Conservation (phyloP, 139 green algal species). For the Coelastrella sp. region DNA sequence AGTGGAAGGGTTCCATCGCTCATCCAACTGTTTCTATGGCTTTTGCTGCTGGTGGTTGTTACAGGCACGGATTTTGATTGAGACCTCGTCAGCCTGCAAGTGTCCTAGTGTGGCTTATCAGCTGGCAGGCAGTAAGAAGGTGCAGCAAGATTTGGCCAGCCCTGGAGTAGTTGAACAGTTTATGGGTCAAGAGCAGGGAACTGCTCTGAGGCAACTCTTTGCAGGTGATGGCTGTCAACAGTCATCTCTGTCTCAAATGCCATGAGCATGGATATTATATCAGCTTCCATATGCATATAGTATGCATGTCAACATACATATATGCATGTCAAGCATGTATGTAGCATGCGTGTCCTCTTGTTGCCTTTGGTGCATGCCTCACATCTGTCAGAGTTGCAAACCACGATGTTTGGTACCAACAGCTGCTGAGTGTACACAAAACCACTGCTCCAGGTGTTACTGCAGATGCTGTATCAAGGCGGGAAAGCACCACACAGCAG, state of each 20-base stretch:
- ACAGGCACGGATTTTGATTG: constrained; percentile 78
- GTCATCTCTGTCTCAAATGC: neutral
- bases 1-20: neutral
- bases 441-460: too few species aligned
- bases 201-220: constrained; percentile 83
- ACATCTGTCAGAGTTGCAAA: too few species aligned
- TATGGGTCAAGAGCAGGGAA: constrained; percentile 50
- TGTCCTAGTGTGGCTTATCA: constrained; percentile 93
- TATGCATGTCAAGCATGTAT: too few species aligned
- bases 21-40: constrained; percentile 68
- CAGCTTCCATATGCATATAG: too few species aligned
- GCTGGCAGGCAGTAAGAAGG: constrained; percentile 95
- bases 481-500: neutral
- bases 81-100: constrained; percentile 83
- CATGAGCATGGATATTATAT: neutral
- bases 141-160: constrained; percentile 90
- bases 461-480: too few species aligned
- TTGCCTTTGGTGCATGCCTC: too few species aligned
- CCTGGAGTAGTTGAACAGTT: constrained; percentile 79
- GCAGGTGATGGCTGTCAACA: constrained; percentile 65
- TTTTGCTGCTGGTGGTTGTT: constrained; percentile 41
- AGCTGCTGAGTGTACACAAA: too few species aligned
- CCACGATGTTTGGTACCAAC: too few species aligned
- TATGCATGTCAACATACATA: too few species aligned
- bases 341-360: too few species aligned